Evolutionary conservation across 345 rosid species (phyloP).

Genomic region (Lenwebbia sp.): DNA sequence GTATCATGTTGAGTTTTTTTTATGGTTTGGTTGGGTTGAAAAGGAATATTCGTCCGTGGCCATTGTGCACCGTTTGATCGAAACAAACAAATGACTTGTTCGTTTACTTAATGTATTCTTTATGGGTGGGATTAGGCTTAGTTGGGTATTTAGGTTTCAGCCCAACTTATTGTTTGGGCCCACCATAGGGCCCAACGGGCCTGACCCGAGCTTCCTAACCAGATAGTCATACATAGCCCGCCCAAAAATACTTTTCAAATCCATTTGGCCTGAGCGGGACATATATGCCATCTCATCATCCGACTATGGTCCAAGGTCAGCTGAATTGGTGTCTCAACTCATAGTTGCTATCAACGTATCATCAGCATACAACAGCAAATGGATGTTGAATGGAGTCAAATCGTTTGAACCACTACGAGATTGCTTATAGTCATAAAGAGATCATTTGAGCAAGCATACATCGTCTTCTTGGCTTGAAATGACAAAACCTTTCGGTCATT

Average conservation of each 20-base stretch:
- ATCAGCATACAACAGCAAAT: no score
- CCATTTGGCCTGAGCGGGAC: not conserved
- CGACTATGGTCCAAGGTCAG: rapidly evolving
- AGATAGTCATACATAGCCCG: not conserved
- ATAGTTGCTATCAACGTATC: no score
- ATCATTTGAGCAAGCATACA: not conserved
- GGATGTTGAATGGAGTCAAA: not conserved
- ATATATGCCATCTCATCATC: not conserved
- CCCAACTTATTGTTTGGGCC: not conserved
- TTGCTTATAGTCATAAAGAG: not conserved
- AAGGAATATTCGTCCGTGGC: not conserved
- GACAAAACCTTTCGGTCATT: not conserved
- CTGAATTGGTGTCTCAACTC: not conserved
- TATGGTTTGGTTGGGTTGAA: not conserved
- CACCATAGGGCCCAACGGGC: no score
- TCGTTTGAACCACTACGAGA: not conserved
- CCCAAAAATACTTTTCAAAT: not conserved
- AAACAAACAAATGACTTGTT: not conserved
- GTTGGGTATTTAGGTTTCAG: not conserved
- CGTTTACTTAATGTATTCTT: not conserved
- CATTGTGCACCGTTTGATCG: not conserved
- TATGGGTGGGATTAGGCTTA: not conserved
- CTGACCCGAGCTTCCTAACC: not conserved
- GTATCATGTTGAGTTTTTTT: not conserved
- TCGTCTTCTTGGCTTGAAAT: not conserved